Evolutionary conservation across 805 yeast species (phyloP), one percentile per base, ranked within the genome.

Genomic region (Yarrowia sp.): DNA sequence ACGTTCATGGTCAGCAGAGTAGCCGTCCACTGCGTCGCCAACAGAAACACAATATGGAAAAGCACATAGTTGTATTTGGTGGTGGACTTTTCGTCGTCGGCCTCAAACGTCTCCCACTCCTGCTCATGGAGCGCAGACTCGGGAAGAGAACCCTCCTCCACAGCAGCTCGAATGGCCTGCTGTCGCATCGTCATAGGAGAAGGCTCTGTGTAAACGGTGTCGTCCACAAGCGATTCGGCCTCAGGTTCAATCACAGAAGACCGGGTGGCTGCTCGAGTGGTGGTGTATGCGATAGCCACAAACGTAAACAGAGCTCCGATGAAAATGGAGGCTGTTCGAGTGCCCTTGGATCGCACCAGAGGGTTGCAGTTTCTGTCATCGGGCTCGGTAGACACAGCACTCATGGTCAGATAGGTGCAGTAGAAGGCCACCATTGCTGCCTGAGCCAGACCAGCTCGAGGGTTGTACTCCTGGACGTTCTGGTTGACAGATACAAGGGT

Each of bases 1-100:
- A 95, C 98, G 72, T 92, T 93, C 76, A 93, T 89, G 0, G 99
- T 95, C 65, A 95, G 80, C 66, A 95, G 80, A 0, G 97, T 91
- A 0, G 98, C 97, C 46, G 92, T 92, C 84, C 96, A 96, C 75
- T 93, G 98, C 1, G 99, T 93, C 0, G 99, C 99, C 67, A 95
- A 79, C 74, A 95, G 86, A 80, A 95, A 95, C 30, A 95, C 90
- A 33, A 93, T 73, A 75, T 95, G 99, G 81, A 95, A 95, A 52
- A 93, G 77, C 6, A 90, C 81, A 75, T 92, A 92, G 75, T 90
- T 91, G 78, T 92, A 92, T 73, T 86, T 87, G 0, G 93, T 90
- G 51, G 81, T 79, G 52, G 76, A 75, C 66, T 80, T 75, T 68
- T 87, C 90, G 56, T 85, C 90, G 67, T 87, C 91, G 21, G 77